Evolutionary conservation across 306 rosid genomes (phyloP).

Genomic region (Medicago truncatula): MtrunA17r5.0-ANR NC_053045.1:60169501-60170000

Average conservation of each 20-base stretch:
- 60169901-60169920: constrained; percentile 39
- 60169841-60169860: constrained; percentile 20
- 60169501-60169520: too few relatives aligned
- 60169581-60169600: too few relatives aligned
- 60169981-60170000: constrained; percentile 91
- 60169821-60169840: constrained; percentile 20
- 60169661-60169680: too few relatives aligned
- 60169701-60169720: too few relatives aligned
- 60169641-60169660: too few relatives aligned
- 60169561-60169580: too few relatives aligned
- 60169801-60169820: constrained; percentile 10
- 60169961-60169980: constrained; percentile 90
- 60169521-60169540: too few relatives aligned
- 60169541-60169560: too few relatives aligned
- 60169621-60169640: too few relatives aligned
- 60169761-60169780: constrained; percentile 31
- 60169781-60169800: constrained; percentile 23
- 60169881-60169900: constrained; percentile 26
- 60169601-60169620: too few relatives aligned
- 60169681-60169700: too few relatives aligned
- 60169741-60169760: constrained; percentile 14
- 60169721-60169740: too few relatives aligned
- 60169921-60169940: constrained; percentile 50
- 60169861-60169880: constrained; percentile 19
- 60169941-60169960: constrained; percentile 80